Base-by-base conservation (phyloP, 2,329 filamentous ascomycete genomes). In the Aureobasidium sp. region DNA sequence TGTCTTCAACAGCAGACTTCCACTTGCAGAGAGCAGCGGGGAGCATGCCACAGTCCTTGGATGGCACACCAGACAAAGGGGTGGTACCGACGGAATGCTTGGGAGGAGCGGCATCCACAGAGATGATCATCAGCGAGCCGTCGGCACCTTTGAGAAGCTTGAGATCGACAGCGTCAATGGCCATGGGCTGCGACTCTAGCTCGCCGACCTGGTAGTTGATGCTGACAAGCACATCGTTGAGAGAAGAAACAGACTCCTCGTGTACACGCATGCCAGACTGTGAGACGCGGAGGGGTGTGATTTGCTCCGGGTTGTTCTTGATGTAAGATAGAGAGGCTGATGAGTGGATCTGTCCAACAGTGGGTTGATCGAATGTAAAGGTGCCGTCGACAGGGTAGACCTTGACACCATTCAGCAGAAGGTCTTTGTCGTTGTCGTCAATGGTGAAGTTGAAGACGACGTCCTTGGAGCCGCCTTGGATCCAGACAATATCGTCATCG, bases 161-260 rank as follows among this genome's bases (percentile, higher is more conserved):
- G 49, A 89, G 76, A 49, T 82, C 80, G 62, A 90, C 78, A 31
- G 75, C 78, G 48, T 82, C 74, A 61, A 87, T 72, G 63, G 85
- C 84, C 47, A 77, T 75, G 20, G 65, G 65, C 61, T 73, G 67
- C 59, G 79, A 73, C 62, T 82, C 83, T 29, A 88, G 81, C 70
- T 85, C 81, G 63, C 85, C 79, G 64, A 89, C 80, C 66, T 84
- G 78, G 41, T 88, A 73, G 65, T 82, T 78, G 62, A 88, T 69
- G 41, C 76, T 72, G 58, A 87, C 71, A 3, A 86, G 71, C 63
- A 82, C 77, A 47, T 86, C 71, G 59, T 77, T 74, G 64, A 81
- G 79, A 11, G 81, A 77, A 55, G 80, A 78, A 62, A 83, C 79
- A 49, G 78, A 75, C 65, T 80, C 77, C 29, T 67, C 63, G 65